Evolutionary conservation across 352 stramenopile genomes (phyloP), one percentile per base, ranked within the genome.

Genomic region (Phytophthora litchii): DNA sequence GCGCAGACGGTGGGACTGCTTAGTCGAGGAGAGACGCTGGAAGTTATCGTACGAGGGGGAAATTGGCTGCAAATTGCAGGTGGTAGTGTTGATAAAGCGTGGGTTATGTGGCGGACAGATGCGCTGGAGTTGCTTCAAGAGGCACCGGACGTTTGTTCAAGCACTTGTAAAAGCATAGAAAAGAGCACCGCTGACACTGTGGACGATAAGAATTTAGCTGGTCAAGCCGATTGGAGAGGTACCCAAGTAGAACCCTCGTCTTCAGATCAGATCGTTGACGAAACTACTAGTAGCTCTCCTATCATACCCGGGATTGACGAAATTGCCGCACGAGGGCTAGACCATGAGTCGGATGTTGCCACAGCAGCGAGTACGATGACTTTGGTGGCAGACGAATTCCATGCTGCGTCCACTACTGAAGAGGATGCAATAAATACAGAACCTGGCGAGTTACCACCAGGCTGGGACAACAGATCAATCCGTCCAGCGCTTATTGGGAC

Each of bases 21-120:
- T 23, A 88, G 70, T 53, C 72, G 67, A 31, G 70, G 76, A 1
- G 73, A 89, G 25, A 70, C 76, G n/a, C 45, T 91, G 10, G 83
- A 92, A 53, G 74, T 73, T 20, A 65, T 67, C n/a, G 54, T 65
- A 13, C 62, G 68, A 8, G 73, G 71, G 20, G 80, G 67, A 1
- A 71, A 77, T 17, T 91, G 83, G 83, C 54, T 92, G 32, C 69
- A 79, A 41, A 67, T 90, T 54, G 44, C 46, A 56, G 54, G 50
- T 35, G 42, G 50, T 5, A 53, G 21, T 8, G 20, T 60, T 34
- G 54, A 67, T 31, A 77, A 74, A 32, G 67, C 65, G 41, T 90
- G 83, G 83, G 89, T 90, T 48, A 92, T 92, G 83, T 84, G 75
- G 66, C 66, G 67, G 25, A 89, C 74, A 13, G 78, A 78, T 38